Percentiles rank a stretch among this genome's conserved stretches.
These are phyloP conservation scores for Xylaria sp. DNA, from an alignment of 2,329 filamentous ascomycete species.

Conservation along the genomic window DNA sequence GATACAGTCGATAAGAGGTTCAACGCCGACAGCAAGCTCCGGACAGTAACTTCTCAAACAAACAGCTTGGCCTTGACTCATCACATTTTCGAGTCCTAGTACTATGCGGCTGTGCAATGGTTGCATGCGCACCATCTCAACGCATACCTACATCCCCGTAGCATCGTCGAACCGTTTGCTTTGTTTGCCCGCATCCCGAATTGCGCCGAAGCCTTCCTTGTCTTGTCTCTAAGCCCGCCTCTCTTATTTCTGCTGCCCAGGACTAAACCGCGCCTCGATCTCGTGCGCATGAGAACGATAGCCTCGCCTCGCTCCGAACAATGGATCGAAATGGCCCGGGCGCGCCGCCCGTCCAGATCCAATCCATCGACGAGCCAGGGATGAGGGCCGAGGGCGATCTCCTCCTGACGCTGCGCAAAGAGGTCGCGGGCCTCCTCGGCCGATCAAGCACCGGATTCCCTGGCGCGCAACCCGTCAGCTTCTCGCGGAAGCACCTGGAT, in stretches of 20 bases:
- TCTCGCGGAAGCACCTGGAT: slow-evolving; percentile 81
- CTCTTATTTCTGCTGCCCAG: background rate
- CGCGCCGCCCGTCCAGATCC: slow-evolving; percentile 52
- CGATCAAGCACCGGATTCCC: slow-evolving; percentile 79
- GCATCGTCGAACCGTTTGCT: background rate
- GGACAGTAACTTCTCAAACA: background rate
- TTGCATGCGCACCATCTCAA: slow-evolving; percentile 8
- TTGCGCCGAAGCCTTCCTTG: background rate
- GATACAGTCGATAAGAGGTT: background rate
- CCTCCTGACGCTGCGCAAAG: slow-evolving; percentile 71
- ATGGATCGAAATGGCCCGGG: slow-evolving; percentile 33
- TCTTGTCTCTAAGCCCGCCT: background rate
- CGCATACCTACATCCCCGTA: slow-evolving; percentile 11
- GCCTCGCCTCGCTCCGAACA: slow-evolving; percentile 5
- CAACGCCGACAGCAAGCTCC: background rate
- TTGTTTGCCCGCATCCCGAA: slow-evolving; percentile 6
- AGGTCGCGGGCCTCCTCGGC: slow-evolving; percentile 80
- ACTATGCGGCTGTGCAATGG: slow-evolving; percentile 23
- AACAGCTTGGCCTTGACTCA: background rate
- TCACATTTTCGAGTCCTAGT: background rate
- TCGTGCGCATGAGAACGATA: background rate
- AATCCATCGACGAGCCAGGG: slow-evolving; percentile 70
- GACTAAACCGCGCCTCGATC: background rate
- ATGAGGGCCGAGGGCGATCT: slow-evolving; percentile 72
- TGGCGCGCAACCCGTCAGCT: slow-evolving; percentile 94